Conservation (phyloP, 371 early-diverging fungal species). For the Mortierella sp. region DNA sequence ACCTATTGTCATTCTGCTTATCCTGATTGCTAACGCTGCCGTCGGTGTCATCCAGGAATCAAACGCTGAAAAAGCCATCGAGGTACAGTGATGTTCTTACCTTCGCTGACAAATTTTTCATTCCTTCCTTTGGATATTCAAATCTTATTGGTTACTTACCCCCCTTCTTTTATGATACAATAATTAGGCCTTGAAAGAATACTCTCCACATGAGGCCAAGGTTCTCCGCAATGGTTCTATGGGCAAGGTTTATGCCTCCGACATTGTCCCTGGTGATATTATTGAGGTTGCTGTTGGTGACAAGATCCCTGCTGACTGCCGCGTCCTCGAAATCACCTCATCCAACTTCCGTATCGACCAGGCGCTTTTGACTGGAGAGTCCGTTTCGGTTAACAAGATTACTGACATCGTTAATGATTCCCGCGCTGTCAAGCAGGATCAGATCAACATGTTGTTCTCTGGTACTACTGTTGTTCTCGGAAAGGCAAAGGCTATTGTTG, state of each 20-base stretch:
- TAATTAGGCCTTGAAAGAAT: constrained; percentile 87
- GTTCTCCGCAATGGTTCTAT: constrained; percentile 85
- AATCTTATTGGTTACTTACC: neutral
- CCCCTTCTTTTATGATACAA: constrained; percentile 1
- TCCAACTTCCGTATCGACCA: constrained; percentile 94
- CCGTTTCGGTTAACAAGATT: constrained; percentile 91
- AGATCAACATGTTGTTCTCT: constrained; percentile 93
- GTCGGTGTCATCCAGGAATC: constrained; percentile 97
- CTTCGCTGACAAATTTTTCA: neutral
- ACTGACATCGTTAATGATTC: constrained; percentile 69
- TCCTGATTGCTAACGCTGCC: constrained; percentile 96
- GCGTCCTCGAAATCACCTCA: constrained; percentile 82
- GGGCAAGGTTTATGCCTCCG: constrained; percentile 78
- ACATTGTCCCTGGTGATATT: constrained; percentile 98
- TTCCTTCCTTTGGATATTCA: neutral
- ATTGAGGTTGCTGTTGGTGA: constrained; percentile 93
- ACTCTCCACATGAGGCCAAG: constrained; percentile 95
- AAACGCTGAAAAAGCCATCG: constrained; percentile 97
- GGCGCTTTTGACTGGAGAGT: constrained; percentile 97
- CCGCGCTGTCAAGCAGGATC: constrained; percentile 95
- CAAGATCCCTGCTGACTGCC: constrained; percentile 96
- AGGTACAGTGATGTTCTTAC: constrained; percentile 64
- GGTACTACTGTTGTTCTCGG: constrained; percentile 97
- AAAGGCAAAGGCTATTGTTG: constrained; percentile 90
- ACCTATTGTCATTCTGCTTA: constrained; percentile 95